Base-by-base conservation (phyloP, 2,329 filamentous ascomycete species). In the Fusarium sp. region DNA sequence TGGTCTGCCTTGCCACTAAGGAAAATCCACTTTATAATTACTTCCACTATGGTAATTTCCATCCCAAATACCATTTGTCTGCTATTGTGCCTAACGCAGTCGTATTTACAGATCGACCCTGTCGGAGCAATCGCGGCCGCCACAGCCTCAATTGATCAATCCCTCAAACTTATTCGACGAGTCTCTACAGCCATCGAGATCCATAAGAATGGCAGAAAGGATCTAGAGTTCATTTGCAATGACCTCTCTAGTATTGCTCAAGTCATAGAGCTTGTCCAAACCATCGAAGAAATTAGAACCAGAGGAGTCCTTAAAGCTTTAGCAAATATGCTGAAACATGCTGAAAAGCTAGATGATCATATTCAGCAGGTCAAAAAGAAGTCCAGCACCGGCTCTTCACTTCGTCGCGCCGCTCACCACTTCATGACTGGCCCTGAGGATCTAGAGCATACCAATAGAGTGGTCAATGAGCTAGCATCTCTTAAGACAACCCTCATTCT, bases 361-460 rank as follows among this genome's bases (percentile, higher is more conserved):
- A 22, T 65, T 18, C 33, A 65, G 14, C 13, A 20, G 6, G 28
- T 52, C 22, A 60, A 38, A n/a, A 36, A 65, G 42, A 60, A 45
- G 7, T 39, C 17, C 17, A 35, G 13, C 39, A 65, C 55, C 3
- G 47, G 45, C 1, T 64, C 62, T 7, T 22, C 62, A 5, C 3
- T 39, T 35, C 55, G 45, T 24, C 45, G 33, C 12, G 12, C 9
- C 11, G 26, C 33, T 12, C 24, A 65, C 17, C 33, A 39, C 45
- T 60, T 60, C 11, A 65, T 65, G 62, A 39, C 31, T 11, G 62
- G 55, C 17, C 61, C 61, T 36, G 61, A 64, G 22, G 44, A 64
- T 12, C 9, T 59, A 4, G 61, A 64, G 20, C 14, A 13, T 10
- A 33, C 44, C 8, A 38, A 38, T 8, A 59, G n/a, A 31, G 51